phyloP scores from a whole-genome alignment of 495 filamentous ascomycete genomes.

The Daldinia concentrica region DNA sequence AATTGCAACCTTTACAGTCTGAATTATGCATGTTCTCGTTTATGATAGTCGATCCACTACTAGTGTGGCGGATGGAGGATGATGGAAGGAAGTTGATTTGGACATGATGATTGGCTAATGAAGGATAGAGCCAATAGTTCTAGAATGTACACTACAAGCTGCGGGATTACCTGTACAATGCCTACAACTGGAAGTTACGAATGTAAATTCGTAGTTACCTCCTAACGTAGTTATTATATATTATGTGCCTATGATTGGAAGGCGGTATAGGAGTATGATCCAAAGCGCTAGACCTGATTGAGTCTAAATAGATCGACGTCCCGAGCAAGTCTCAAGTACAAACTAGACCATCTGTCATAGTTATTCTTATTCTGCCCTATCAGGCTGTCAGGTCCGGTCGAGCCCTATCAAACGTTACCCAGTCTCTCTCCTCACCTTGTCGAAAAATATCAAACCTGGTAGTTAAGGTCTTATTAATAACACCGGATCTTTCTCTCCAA shows the following conservation, averaged over 20 bases:
- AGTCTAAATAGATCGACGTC: constrained; percentile 33
- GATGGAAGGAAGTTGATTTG: constrained; percentile 29
- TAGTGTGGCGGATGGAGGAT: constrained; percentile 22
- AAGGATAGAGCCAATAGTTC: no score
- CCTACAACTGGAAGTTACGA: no score
- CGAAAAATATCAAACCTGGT: constrained; percentile 10
- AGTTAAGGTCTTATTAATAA: constrained; percentile 35
- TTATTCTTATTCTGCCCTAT: constrained; percentile 24
- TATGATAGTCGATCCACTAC: constrained; percentile 8
- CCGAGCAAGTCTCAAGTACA: constrained; percentile 8
- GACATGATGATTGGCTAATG: constrained; percentile 24
- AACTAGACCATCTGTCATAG: background rate
- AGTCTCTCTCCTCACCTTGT: background rate
- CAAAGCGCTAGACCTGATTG: constrained; percentile 7
- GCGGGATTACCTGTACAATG: no score
- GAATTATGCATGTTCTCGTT: constrained; percentile 5
- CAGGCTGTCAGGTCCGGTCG: constrained; percentile 28
- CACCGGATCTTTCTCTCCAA: constrained; percentile 25
- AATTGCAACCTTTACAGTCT: background rate
- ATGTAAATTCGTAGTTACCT: background rate
- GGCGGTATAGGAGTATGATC: background rate
- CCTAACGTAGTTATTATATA: background rate
- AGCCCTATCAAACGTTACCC: constrained; percentile 39
- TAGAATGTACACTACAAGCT: no score
- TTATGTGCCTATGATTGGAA: background rate